Evolutionary conservation across 2,329 filamentous ascomycete species (phyloP).

Genomic region (Stemphylium beticola): DNA sequence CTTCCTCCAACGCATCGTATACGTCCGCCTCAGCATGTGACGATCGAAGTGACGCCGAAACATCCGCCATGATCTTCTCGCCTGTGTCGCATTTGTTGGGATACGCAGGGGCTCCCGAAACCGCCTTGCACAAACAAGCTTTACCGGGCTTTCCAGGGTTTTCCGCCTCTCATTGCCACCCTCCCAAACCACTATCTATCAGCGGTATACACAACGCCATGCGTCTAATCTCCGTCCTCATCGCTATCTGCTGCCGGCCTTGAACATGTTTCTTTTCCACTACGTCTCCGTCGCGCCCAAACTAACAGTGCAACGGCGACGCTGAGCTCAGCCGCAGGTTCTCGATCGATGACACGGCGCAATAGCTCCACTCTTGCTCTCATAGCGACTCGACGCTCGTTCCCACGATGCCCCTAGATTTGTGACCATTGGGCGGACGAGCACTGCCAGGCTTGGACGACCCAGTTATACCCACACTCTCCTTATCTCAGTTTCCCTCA

Average conservation of each 20-base stretch:
- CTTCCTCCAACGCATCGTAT: slow-evolving; percentile 1
- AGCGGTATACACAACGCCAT: slow-evolving; percentile 14
- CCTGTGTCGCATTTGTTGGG: slow-evolving; percentile 30
- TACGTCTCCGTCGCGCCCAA: slow-evolving; percentile 4
- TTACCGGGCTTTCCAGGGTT: slow-evolving; percentile 25
- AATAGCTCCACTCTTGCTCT: slow-evolving; percentile 21
- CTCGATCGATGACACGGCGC: slow-evolving; percentile 17
- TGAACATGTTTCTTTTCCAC: slow-evolving; percentile 4
- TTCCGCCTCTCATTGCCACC: slow-evolving; percentile 37
- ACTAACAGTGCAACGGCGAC: slow-evolving; percentile 1
- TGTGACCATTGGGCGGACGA: slow-evolving; percentile 36
- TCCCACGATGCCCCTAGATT: slow-evolving; percentile 29
- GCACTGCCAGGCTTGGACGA: slow-evolving; percentile 33
- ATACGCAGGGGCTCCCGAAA: slow-evolving; percentile 21
- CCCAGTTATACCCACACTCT: slow-evolving; percentile 45
- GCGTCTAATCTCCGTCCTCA: slow-evolving; percentile 9
- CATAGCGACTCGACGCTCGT: slow-evolving; percentile 12
- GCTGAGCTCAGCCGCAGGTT: slow-evolving; percentile 8
- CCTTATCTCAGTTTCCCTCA: slow-evolving; percentile 44
- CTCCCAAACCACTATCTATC: slow-evolving; percentile 21
- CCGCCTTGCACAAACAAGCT: slow-evolving; percentile 29
- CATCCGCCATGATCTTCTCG: slow-evolving; percentile 17
- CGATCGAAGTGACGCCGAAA: slow-evolving; percentile 21
- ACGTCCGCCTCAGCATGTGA: slow-evolving; percentile 22
- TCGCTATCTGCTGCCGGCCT: not conserved